A percentile compares a stretch with the other conserved stretches of the same genome.
These are phyloP conservation scores for Sungouiella thailandica DNA, from an alignment of 805 yeast genomes.

Conservation along the genomic window DNA sequence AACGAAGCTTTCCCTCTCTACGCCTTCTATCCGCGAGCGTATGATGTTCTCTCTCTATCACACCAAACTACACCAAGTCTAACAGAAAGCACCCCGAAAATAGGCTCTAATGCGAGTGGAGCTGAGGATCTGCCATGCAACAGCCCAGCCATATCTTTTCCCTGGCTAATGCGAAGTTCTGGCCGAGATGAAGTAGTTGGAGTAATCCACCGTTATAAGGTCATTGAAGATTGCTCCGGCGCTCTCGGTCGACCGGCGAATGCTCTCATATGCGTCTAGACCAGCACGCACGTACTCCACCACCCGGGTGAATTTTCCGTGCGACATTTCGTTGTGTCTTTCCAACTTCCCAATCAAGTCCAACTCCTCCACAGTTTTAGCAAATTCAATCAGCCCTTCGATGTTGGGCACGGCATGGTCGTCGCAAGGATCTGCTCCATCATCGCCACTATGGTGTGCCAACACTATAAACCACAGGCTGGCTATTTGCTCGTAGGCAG, in stretches of 20 bases:
- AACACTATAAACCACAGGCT: slow-evolving; percentile 56
- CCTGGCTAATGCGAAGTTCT: slow-evolving; percentile 19
- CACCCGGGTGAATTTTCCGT: slow-evolving; percentile 39
- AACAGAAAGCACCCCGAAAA: too few species aligned
- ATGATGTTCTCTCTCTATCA: too few species aligned
- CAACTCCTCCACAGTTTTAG: slow-evolving; percentile 30
- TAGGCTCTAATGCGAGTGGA: too few species aligned
- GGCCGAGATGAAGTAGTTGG: slow-evolving; percentile 26
- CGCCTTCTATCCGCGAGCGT: too few species aligned
- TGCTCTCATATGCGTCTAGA: slow-evolving; percentile 25
- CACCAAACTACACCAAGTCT: too few species aligned
- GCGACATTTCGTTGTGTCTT: slow-evolving; percentile 40
- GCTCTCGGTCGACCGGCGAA: slow-evolving; percentile 16
- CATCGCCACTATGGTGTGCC: slow-evolving; percentile 19
- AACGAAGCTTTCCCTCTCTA: too few species aligned
- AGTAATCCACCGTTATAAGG: slow-evolving; percentile 39
- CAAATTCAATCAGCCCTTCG: slow-evolving; percentile 19
- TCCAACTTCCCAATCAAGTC: slow-evolving; percentile 39
- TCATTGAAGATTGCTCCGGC: slow-evolving; percentile 23
- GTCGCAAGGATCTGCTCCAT: slow-evolving; percentile 4
- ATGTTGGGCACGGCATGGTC: slow-evolving; percentile 4
- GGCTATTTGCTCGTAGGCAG: slow-evolving; percentile 59
- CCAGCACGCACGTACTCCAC: slow-evolving; percentile 41
- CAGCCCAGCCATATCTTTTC: not conserved
- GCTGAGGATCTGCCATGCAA: not conserved